Percentiles rank a stretch among this genome's conserved stretches.
These are phyloP conservation scores for Sporothrix variecibatus DNA, from an alignment of 2,329 filamentous ascomycete genomes.

Conservation along the genomic window DNA sequence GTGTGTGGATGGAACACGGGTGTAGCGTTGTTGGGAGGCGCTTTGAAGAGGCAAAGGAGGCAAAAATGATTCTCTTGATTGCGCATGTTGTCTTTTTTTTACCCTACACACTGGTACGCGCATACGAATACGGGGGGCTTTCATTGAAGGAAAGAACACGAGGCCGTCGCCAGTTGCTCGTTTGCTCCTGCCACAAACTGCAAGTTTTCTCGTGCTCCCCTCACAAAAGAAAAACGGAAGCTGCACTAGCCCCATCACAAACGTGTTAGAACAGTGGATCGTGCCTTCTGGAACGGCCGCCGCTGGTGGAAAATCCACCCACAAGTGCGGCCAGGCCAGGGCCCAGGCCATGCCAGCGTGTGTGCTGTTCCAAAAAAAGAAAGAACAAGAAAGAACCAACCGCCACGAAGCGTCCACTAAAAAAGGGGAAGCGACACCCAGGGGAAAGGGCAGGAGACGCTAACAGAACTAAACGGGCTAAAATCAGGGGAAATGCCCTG, in stretches of 20 bases:
- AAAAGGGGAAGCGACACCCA: not conserved
- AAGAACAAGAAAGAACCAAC: slow-evolving; percentile 6
- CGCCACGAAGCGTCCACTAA: not conserved
- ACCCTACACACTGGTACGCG: not conserved
- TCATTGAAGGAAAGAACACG: not conserved
- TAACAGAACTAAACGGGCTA: not conserved
- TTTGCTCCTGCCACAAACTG: slow-evolving; percentile 8
- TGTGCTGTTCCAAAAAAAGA: slow-evolving; percentile 25
- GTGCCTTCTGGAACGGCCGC: slow-evolving; percentile 23
- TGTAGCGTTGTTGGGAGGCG: slow-evolving; percentile 13
- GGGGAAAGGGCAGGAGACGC: not conserved
- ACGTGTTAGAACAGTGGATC: slow-evolving; percentile 17
- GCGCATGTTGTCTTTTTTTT: not conserved
- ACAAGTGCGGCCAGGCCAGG: not conserved
- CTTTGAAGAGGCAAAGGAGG: not conserved
- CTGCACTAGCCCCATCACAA: not conserved
- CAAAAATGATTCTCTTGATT: not conserved
- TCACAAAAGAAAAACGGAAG: not conserved
- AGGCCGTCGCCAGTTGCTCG: not conserved
- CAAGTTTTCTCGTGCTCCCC: slow-evolving; percentile 1
- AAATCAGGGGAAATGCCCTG: slow-evolving; percentile 12
- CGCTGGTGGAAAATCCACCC: slow-evolving; percentile 8
- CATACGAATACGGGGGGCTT: not conserved
- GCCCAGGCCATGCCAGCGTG: not conserved
- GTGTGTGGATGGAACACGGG: slow-evolving; percentile 24